Base-by-base conservation (phyloP, 1,284 basidiomycete genomes). In the Cutaneotrichosporon curvatum region DNA sequence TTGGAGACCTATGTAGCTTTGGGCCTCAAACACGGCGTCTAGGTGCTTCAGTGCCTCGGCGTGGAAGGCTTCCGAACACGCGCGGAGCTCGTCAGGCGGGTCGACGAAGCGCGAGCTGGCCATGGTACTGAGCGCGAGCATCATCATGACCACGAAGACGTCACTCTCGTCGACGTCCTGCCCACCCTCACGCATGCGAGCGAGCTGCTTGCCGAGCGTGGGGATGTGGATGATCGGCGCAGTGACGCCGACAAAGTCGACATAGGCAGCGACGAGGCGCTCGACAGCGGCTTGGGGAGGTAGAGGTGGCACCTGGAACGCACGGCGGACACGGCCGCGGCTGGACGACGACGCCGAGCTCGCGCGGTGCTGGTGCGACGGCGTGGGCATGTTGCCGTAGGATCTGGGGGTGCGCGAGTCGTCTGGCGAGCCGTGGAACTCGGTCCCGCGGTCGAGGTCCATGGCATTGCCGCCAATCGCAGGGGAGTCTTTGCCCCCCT, bases 41-140 rank as follows among this genome's bases (percentile, higher is more conserved):
- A 71, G 56, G 45, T 73, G 69, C 42, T 72, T 73, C 53, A 71
- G 62, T 6, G 72, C 72, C 51, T 73, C 72, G 23, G 69, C 63
- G 50, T 73, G 69, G 60, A 73, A 73, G 1, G 70, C 69, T 47
- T 73, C 72, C 5, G 71, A 73, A 39, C 69, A 72, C n/a, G 70
- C 66, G 12, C 71, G 60, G 1, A 73, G 61, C 51, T 73, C 72
- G 16, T 71, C 68, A 4, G 70, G 71, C 3, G 70, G 70, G 35
- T 73, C 71, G 23, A 72, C 65, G 25, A 71, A 71, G 14, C 71
- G 56, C 2, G 72, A 71, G 8, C 70, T 64, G 10, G 72, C 71
- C 71, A 73, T 73, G 3, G 72, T 73, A 38, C 66, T 69, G 22
- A 73, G 48, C 0, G 72, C 72, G 1, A 73, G 51, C 14, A 73